Evolutionary conservation across 306 rosid genomes (phyloP), one percentile per base, ranked within the genome.

Genomic region (Betula pendula): DNA sequence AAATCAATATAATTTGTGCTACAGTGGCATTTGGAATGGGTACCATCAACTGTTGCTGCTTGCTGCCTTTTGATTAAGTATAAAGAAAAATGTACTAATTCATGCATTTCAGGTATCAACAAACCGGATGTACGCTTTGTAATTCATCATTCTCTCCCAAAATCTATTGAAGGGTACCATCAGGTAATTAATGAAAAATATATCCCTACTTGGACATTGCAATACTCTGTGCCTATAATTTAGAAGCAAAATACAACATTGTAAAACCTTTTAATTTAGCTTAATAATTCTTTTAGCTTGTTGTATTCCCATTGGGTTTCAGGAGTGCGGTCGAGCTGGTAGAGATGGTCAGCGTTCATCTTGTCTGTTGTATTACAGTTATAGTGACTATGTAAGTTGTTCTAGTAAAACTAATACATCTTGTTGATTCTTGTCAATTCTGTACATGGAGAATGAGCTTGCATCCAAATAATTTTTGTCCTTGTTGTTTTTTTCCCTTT

Each of bases 21-120:
- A 95, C 99, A 27, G 96, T 95, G 84, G 99, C 99, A 81, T 95
- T 95, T 89, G 99, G 99, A 87, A 95, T 95, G 99, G 99, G 99
- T 95, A 95, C 7, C 43, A 38, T 82, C 84, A 38, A 75, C 5
- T 71, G 66, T 83, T 82, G 38, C 73, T 75, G 67, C 75, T 78
- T 67, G 20, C 79, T 80, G 75, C 80, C 59, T 72, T 70, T 74
- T 58, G 51, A 56, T 75, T 84, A 69, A 38, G 56, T 67, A 66
- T 76, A 74, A 81, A 60, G 67, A 78, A 68, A 76, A 69, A 55
- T 60, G 76, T 75, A 76, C 77, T 72, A 45, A 79, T 69, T 69
- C 75, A 68, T 67, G 70, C 67, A 73, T 84, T 90, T 81, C 93
- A 95, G 99, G 99, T 71, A 95, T 95, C 80, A 95, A 95, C 88